Evolutionary conservation across 495 filamentous ascomycete species (phyloP), one percentile per base, ranked within the genome.

Genomic region (Daldinia loculata): DNA sequence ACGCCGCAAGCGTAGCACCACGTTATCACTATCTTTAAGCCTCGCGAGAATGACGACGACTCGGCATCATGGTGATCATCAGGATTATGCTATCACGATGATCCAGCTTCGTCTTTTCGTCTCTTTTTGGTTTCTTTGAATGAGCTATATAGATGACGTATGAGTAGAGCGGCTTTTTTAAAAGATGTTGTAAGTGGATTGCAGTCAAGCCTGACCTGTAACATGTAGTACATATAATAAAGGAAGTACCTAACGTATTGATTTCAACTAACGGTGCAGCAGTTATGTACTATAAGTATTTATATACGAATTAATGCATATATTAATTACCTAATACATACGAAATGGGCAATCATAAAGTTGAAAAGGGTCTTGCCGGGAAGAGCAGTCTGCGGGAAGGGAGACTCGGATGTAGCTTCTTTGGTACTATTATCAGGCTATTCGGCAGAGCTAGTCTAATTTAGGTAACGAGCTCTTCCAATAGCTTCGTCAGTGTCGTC

Each of bases 401-500:
- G 19, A 60, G 24, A 9, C 29, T 30, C 15, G 50, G 36, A 39
- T 29, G 24, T 32, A 57, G 52, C 41, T 57, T 56, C 29, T 39
- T 24, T 17, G 38, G 56, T 52, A 27, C 48, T 52, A 57, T 62
- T 62, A 38, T 67, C 50, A 64, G 70, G 64, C 60, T 64, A 72
- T 38, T 63, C 45, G 55, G 61, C 30, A 65, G 27, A 22, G 7
- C 64, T 72, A 72, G 56, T 68, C 70, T 58, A 4, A 22, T 59
- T 73, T 19, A 9, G 38, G 70, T 32, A 73, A 63, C 14, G 4
- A 69, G 65, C 66, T 73, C 15, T 66, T 69, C 66, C 65, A 73
- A 69, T 72, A 72, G 70, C 70, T 69, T 61, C 65, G 38, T n/a
- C 57, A 61, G 61, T 73, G 70, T 69, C 70, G 70, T 69, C 70